Evolutionary conservation across 768 basidiomycete genomes (phyloP).

Genomic region (Termitomyces sp.): DNA sequence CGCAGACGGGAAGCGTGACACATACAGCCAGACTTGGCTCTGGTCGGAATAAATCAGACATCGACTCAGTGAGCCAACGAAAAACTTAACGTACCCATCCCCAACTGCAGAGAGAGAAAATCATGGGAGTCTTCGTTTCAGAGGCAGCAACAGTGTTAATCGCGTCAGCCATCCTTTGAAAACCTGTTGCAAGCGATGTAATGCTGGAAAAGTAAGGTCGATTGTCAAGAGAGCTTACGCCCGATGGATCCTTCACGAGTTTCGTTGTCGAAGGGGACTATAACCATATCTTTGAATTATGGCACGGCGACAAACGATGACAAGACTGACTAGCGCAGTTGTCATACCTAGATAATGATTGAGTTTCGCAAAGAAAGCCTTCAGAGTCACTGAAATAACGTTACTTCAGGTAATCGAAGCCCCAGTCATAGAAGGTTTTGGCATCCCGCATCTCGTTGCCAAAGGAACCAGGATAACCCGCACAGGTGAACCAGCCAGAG

Average conservation of each 20-base stretch:
- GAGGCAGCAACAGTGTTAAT: conserved; percentile 41
- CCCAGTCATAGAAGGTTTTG: conserved; percentile 58
- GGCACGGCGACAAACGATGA: neutral
- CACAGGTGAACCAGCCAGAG: conserved; percentile 68
- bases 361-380: neutral
- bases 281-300: neutral
- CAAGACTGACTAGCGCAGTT: conserved; percentile 47
- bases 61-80: neutral
- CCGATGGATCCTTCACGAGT: conserved; percentile 53
- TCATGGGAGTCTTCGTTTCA: conserved; percentile 43
- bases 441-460: conserved; percentile 55
- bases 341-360: conserved; percentile 35
- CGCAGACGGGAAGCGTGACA: neutral
- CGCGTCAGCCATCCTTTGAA: conserved; percentile 59
- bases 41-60: conserved; percentile 16
- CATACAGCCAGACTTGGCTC: conserved; percentile 54
- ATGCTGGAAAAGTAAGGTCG: neutral
- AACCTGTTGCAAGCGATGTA: conserved; percentile 20
- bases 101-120: conserved; percentile 64
- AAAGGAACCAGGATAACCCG: conserved; percentile 61
- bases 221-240: conserved; percentile 31
- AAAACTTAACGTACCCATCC: conserved; percentile 44
- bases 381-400: neutral
- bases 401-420: conserved; percentile 67
- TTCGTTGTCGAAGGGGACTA: conserved; percentile 57